Evolutionary conservation across 768 basidiomycete species (phyloP).

Genomic region (Asterophora parasitica): DNA sequence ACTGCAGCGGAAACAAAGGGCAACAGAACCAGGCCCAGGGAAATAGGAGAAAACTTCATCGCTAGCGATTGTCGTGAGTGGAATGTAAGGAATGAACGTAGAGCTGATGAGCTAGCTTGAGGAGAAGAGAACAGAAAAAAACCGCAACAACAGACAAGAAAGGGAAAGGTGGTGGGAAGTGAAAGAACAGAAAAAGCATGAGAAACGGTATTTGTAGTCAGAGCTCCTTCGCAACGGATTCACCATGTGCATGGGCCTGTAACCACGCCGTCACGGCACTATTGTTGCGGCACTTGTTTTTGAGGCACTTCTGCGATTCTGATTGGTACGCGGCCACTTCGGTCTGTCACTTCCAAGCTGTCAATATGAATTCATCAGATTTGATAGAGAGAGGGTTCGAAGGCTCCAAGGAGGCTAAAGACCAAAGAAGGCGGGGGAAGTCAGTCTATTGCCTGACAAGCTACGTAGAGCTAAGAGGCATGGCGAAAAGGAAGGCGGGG

Average conservation of each 20-base stretch:
- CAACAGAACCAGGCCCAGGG: constrained; percentile 44
- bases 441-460: no score
- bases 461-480: no score
- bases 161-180: constrained; percentile 24
- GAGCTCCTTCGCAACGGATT: constrained; percentile 9
- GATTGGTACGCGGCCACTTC: constrained; percentile 9
- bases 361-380: constrained; percentile 5
- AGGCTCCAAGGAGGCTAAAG: no score
- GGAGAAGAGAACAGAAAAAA: constrained; percentile 18
- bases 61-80: constrained; percentile 34
- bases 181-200: constrained; percentile 15
- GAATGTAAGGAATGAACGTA: constrained; percentile 29
- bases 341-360: constrained; percentile 8
- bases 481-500: no score
- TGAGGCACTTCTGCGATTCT: constrained; percentile 5
- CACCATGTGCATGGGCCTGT: background rate
- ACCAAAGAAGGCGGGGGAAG: no score
- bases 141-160: constrained; percentile 15
- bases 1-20: constrained; percentile 46
- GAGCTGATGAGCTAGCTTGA: constrained; percentile 16
- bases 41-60: constrained; percentile 39
- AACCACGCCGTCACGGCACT: no score
- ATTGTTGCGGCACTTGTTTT: constrained; percentile 2
- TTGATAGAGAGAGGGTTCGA: no score
- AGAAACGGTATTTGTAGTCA: constrained; percentile 11